Percentiles rank a stretch among this genome's conserved stretches.
phyloP scores from a whole-genome alignment of 139 green algal genomes.

The Monoraphidium neglectum region DNA sequence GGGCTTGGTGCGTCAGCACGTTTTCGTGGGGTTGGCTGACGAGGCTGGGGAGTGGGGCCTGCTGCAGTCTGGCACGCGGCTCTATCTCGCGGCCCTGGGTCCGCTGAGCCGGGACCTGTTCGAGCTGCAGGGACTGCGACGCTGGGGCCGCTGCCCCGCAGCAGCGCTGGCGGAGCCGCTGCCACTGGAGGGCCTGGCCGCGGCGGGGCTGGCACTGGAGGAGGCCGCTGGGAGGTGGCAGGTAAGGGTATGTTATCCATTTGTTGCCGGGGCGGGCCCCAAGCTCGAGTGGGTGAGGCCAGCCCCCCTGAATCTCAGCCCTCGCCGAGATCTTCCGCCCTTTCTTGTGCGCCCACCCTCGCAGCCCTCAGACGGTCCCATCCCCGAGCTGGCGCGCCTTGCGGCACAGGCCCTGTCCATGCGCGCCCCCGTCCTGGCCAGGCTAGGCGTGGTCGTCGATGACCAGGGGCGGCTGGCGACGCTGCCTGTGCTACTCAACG shows the following conservation, averaged over 20 bases:
- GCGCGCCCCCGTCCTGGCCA: too few relatives aligned
- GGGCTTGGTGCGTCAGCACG: conserved; percentile 62
- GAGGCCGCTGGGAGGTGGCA: conserved; percentile 65
- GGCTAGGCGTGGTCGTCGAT: too few relatives aligned
- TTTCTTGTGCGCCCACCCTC: too few relatives aligned
- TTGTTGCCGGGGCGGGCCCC: too few relatives aligned
- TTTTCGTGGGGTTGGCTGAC: conserved; percentile 73
- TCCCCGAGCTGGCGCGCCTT: too few relatives aligned
- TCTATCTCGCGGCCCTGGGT: conserved; percentile 83
- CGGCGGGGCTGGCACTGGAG: conserved; percentile 67
- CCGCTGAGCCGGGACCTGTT: conserved; percentile 78
- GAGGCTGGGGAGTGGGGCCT: conserved; percentile 35
- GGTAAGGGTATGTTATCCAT: too few relatives aligned
- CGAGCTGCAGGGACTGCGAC: conserved; percentile 81
- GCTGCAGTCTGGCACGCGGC: conserved; percentile 84
- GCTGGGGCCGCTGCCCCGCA: conserved; percentile 40
- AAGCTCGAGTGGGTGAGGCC: too few relatives aligned
- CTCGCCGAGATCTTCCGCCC: too few relatives aligned
- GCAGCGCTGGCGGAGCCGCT: conserved; percentile 57
- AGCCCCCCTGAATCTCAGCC: too few relatives aligned
- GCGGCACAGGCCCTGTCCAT: too few relatives aligned
- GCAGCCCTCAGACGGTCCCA: too few relatives aligned
- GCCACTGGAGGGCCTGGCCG: conserved; percentile 56
- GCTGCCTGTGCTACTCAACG: conserved; percentile 73
- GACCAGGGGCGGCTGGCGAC: conserved; percentile 30